Evolutionary conservation across 352 stramenopile species (phyloP).

Genomic region (Globisporangium sylvaticum): DNA sequence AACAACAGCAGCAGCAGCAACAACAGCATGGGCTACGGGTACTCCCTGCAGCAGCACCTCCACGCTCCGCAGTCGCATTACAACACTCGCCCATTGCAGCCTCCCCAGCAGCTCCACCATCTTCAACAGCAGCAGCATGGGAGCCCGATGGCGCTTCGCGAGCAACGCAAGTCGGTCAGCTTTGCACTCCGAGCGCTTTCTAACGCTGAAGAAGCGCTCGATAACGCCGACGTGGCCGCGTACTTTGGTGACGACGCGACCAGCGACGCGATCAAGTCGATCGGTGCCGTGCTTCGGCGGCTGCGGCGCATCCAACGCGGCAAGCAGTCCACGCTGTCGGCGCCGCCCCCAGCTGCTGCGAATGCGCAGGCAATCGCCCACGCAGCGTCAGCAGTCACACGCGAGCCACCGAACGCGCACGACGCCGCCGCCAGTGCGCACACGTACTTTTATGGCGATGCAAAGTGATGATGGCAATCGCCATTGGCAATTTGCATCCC

Average conservation of each 20-base stretch:
- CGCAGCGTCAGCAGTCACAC: background rate
- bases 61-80: slow-evolving; percentile 13
- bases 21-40: background rate
- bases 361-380: background rate
- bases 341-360: background rate
- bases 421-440: slow-evolving; percentile 17
- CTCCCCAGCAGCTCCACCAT: slow-evolving; percentile 2
- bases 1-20: background rate
- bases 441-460: slow-evolving; percentile 33
- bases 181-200: slow-evolving; percentile 31
- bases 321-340: slow-evolving; percentile 31
- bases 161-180: slow-evolving; percentile 29
- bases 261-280: slow-evolving; percentile 19
- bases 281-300: slow-evolving; percentile 25
- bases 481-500: background rate
- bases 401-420: background rate
- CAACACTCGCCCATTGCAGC: slow-evolving; percentile 5
- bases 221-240: slow-evolving; percentile 29
- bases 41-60: background rate
- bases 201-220: slow-evolving; percentile 34
- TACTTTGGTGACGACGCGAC: slow-evolving; percentile 31
- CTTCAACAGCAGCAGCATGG: slow-evolving; percentile 3
- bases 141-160: background rate
- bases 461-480: background rate
- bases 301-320: slow-evolving; percentile 37